A percentile compares a stretch with the other conserved stretches of the same genome.
Conservation (phyloP, 305 asterid species). For the Fraxinus latifolia region DNA sequence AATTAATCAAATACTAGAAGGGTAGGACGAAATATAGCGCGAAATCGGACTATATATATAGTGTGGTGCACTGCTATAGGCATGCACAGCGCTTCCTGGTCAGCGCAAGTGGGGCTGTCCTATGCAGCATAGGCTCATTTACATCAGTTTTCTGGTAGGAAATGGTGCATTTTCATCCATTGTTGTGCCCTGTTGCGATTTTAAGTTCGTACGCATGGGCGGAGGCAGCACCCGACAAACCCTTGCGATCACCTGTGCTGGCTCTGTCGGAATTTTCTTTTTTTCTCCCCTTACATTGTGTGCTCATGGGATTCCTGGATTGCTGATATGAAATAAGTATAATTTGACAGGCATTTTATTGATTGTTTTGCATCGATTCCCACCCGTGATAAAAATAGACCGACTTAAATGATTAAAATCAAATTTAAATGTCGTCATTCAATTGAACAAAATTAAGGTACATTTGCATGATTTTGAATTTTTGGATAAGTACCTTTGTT, state of each 20-base stretch:
- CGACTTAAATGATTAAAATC: too few relatives aligned
- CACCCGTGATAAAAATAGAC: too few relatives aligned
- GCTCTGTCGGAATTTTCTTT: too few relatives aligned
- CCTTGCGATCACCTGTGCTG: too few relatives aligned
- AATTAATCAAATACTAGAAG: background rate
- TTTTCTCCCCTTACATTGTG: too few relatives aligned
- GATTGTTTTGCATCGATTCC: background rate
- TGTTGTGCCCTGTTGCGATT: background rate
- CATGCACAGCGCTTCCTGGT: background rate
- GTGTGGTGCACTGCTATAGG: background rate
- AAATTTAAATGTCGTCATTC: too few relatives aligned
- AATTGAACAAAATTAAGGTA: background rate
- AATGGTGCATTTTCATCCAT: background rate
- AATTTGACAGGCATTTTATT: too few relatives aligned
- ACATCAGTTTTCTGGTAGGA: background rate
- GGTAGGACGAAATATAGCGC: background rate
- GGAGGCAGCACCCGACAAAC: too few relatives aligned
- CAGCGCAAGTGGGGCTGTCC: background rate
- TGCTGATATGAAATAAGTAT: background rate
- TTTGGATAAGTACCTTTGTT: too few relatives aligned
- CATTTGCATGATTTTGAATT: too few relatives aligned
- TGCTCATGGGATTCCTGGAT: too few relatives aligned
- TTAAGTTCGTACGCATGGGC: background rate
- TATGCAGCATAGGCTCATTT: background rate
- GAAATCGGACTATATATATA: background rate